These are phyloP conservation scores for Scutellaria baicalensis DNA, from an alignment of 257 asterid genomes.

Conservation along the genomic window DNA sequence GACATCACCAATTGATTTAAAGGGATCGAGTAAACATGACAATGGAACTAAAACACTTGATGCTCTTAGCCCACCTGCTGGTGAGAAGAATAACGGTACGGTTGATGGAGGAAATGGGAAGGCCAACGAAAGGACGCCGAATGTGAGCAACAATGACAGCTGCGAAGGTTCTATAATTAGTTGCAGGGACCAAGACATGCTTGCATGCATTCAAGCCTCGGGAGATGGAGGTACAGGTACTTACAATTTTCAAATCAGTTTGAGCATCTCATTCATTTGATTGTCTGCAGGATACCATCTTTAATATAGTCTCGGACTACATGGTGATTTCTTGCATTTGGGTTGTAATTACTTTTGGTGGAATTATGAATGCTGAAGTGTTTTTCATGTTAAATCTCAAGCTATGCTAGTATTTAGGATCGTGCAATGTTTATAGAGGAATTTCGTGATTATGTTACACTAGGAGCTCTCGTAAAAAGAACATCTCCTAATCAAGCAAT, in stretches of 20 bases:
- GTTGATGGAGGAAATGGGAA: constrained; percentile 13
- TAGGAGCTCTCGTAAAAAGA: not conserved
- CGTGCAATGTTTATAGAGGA: not conserved
- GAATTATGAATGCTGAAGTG: not conserved
- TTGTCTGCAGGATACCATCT: not conserved
- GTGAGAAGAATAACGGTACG: constrained; percentile 4
- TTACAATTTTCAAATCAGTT: not conserved
- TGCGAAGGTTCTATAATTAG: constrained; percentile 24
- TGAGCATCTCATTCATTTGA: no score
- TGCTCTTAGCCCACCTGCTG: constrained; percentile 14
- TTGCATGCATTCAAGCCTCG: constrained; percentile 34
- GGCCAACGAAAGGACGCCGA: not conserved
- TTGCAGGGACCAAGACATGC: constrained; percentile 27
- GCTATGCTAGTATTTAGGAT: not conserved
- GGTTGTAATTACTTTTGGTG: not conserved
- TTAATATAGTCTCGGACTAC: not conserved
- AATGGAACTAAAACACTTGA: constrained; percentile 1
- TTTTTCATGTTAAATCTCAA: not conserved
- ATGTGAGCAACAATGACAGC: constrained; percentile 13
- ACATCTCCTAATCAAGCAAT: not conserved
- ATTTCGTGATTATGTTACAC: not conserved
- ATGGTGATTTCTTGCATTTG: not conserved
- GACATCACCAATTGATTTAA: constrained; percentile 23
- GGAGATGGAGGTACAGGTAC: constrained; percentile 15
- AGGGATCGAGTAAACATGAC: constrained; percentile 13